Conservation (phyloP, 2,329 filamentous ascomycete species). For the Colletotrichum tropicale region DNA sequence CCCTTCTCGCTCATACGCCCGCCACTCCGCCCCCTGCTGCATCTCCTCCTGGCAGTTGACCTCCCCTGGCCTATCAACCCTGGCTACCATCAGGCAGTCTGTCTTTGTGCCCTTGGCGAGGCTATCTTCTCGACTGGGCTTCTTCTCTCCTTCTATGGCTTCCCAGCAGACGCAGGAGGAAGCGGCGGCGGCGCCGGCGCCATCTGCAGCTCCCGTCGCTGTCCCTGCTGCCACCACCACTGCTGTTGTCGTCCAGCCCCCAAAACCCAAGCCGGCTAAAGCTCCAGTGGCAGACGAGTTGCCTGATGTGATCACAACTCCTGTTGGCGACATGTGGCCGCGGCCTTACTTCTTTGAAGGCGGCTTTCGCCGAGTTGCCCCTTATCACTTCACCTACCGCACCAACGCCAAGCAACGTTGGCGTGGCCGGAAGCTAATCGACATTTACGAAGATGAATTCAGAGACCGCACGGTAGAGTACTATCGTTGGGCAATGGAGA, state of each 20-base stretch:
- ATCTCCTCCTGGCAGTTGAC: background rate
- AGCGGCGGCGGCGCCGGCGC: background rate
- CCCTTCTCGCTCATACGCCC: background rate
- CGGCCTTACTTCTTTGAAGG: conserved; percentile 83
- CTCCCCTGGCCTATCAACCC: background rate
- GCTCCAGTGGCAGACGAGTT: background rate
- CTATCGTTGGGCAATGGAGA: conserved; percentile 83
- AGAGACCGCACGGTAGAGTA: conserved; percentile 86
- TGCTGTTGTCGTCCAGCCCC: background rate
- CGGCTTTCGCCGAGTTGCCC: conserved; percentile 80
- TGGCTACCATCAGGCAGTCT: conserved; percentile 7
- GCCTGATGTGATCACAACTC: conserved; percentile 32
- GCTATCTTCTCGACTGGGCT: conserved; percentile 1
- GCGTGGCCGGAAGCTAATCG: conserved; percentile 79
- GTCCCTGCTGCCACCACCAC: background rate
- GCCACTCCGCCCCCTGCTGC: no score
- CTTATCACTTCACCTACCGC: conserved; percentile 94
- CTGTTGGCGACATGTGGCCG: conserved; percentile 48
- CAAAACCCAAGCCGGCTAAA: background rate
- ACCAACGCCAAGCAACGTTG: conserved; percentile 94
- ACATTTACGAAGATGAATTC: conserved; percentile 92
- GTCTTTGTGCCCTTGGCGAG: conserved; percentile 1
- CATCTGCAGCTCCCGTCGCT: background rate
- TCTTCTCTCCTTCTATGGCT: conserved; percentile 2
- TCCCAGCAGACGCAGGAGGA: background rate